phyloP scores from a whole-genome alignment of 2,329 filamentous ascomycete genomes.

The Dactylonectria macrodidyma region DNA sequence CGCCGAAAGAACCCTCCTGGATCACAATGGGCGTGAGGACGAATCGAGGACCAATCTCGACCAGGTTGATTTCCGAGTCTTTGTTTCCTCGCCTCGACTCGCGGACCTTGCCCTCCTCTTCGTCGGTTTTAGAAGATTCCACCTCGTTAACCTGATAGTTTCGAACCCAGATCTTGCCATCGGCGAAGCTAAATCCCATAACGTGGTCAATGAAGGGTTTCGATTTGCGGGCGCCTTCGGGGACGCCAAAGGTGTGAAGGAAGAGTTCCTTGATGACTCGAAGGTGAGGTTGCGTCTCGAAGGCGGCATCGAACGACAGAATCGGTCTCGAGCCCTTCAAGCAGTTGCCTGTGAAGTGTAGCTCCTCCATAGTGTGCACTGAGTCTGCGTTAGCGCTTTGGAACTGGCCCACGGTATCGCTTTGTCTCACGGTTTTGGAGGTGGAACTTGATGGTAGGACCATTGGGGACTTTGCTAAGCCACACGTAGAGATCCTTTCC shows the following conservation, averaged over 20 bases:
- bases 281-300: constrained; percentile 86
- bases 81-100: constrained; percentile 56
- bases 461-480: constrained; percentile 89
- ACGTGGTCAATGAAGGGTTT: constrained; percentile 98
- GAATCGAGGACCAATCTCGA: constrained; percentile 95
- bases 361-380: constrained; percentile 97
- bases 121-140: constrained; percentile 66
- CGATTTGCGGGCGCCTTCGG: constrained; percentile 86
- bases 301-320: constrained; percentile 90
- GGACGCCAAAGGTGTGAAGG: constrained; percentile 91
- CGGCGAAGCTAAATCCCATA: constrained; percentile 90
- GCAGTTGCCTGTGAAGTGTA: constrained; percentile 97
- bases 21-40: constrained; percentile 96
- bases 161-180: constrained; percentile 96
- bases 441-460: constrained; percentile 76
- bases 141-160: constrained; percentile 95
- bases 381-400: constrained; percentile 43
- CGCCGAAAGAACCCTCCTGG: constrained; percentile 93
- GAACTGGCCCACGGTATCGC: neutral
- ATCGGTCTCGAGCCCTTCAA: constrained; percentile 93
- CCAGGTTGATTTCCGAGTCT: constrained; percentile 84
- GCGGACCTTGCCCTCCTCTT: constrained; percentile 61
- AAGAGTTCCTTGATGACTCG: constrained; percentile 91
- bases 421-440: constrained; percentile 77
- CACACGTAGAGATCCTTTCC: constrained; percentile 95